Evolutionary conservation across 2,329 filamentous ascomycete genomes (phyloP), one percentile per base, ranked within the genome.

Genomic region (Beauveria asiatica): DNA sequence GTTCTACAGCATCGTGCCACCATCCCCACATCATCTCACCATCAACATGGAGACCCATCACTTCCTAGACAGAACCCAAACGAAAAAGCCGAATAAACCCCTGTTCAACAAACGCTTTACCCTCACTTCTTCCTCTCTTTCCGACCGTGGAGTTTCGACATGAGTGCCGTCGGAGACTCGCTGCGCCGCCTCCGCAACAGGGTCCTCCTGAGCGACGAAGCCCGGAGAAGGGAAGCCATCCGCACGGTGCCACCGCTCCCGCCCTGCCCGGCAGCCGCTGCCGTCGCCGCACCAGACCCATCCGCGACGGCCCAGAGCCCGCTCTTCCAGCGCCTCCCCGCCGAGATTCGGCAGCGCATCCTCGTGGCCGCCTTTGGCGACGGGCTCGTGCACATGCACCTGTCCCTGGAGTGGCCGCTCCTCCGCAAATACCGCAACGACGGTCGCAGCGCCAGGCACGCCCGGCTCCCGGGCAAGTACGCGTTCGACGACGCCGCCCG

Each of bases 281-380:
- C 21, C n/a, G 5, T 45, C 11, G 25, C 25, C 16, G 25, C 25
- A 1, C 42, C 42, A 2, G 10, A n/a, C 25, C 19, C 45, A 3
- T 39, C 41, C 5, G 44, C 54, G 3, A 57, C 54, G 3, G 13
- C 44, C 5, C 9, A 9, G 5, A 49, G 44, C 54, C n/a, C 33
- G 4, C 45, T 57, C 13, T 57, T 57, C 33, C 19, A 25, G 30
- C 54, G 30, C 13, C 21, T 57, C 3, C 54, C 54, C 30, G 19
- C 30, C 54, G 54, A 57, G 44, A 13, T 57, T 9, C 45, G 54
- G 30, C 30, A 49, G 44, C 54, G 30, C 30, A 49, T 57, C 19
- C 54, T 57, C 44, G 21, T 48, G 3, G 54, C 30, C 16, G 45
- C 54, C 21, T 57, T 57, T 49, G 54, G 54, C 21, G 54, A 57